phyloP scores from a whole-genome alignment of 257 asterid species.

The Nicotiana knightiana region DNA sequence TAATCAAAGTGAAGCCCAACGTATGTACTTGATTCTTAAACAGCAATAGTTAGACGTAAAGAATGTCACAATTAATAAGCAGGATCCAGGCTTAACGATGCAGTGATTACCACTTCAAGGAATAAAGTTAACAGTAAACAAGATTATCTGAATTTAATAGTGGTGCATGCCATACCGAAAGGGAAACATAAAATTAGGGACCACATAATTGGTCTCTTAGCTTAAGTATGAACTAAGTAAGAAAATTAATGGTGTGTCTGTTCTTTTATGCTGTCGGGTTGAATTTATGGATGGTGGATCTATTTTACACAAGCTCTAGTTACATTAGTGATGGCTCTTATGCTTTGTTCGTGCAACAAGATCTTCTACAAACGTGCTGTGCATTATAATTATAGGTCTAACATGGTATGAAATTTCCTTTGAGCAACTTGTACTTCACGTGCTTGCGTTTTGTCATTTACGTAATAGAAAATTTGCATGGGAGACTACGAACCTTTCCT shows the following conservation, averaged over 20 bases:
- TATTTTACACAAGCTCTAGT: background rate
- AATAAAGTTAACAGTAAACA: background rate
- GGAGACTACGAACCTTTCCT: background rate
- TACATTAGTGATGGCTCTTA: background rate
- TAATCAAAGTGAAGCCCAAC: slow-evolving; percentile 31
- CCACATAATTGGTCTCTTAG: slow-evolving; percentile 65
- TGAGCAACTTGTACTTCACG: slow-evolving; percentile 17
- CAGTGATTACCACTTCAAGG: slow-evolving; percentile 24
- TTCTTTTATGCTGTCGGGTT: slow-evolving; percentile 25
- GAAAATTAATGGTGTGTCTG: background rate
- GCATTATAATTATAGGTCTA: slow-evolving; percentile 9
- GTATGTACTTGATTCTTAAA: slow-evolving; percentile 28
- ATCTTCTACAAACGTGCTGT: slow-evolving; percentile 43
- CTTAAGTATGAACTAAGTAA: slow-evolving; percentile 4
- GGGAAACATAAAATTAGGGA: slow-evolving; percentile 59
- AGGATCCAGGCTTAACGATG: slow-evolving; percentile 45
- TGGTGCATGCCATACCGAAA: slow-evolving; percentile 23
- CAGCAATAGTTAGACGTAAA: slow-evolving; percentile 9
- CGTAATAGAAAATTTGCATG: slow-evolving; percentile 19
- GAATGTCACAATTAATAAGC: slow-evolving; percentile 38
- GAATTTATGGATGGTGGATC: slow-evolving; percentile 4
- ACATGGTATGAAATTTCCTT: slow-evolving; percentile 13
- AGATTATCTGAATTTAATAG: background rate
- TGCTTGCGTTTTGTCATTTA: slow-evolving; percentile 15
- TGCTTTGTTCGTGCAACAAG: slow-evolving; percentile 23